These are phyloP conservation scores for Akebia trifoliata DNA, from an alignment of 164 flowering plant species.

Conservation along the genomic window DNA sequence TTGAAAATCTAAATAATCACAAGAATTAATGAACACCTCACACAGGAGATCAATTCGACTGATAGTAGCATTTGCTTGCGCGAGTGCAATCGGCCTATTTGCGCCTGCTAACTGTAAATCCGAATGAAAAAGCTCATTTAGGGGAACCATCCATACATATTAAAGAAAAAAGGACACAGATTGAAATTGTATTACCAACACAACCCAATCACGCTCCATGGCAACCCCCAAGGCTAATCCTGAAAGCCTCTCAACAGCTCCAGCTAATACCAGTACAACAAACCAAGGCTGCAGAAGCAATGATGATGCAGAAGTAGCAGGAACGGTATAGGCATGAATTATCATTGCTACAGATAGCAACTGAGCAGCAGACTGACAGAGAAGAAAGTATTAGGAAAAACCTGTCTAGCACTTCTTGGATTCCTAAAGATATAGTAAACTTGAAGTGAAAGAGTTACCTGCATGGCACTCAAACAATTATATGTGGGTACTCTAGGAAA, in stretches of 20 bases:
- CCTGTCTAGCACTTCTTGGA: not conserved
- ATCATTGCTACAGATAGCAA: conserved; percentile 85
- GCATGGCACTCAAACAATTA: conserved; percentile 64
- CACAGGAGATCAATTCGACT: conserved; percentile 88
- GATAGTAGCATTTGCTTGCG: conserved; percentile 89
- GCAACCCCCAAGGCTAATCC: conserved; percentile 93
- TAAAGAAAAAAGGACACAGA: not conserved
- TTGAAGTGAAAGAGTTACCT: conserved; percentile 42
- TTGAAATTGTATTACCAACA: conserved; percentile 48
- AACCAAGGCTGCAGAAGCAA: conserved; percentile 88
- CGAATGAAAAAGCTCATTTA: conserved; percentile 1
- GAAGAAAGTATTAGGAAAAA: conserved; percentile 3
- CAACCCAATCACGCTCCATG: conserved; percentile 98
- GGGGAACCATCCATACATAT: not conserved
- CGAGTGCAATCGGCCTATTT: conserved; percentile 88
- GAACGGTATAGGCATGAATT: conserved; percentile 60
- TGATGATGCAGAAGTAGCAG: conserved; percentile 42
- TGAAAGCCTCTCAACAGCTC: conserved; percentile 79
- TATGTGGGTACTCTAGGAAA: conserved; percentile 81
- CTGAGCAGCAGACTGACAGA: conserved; percentile 83
- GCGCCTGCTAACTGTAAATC: conserved; percentile 75
- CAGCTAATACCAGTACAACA: conserved; percentile 65
- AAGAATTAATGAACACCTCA: conserved; percentile 46
- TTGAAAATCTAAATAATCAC: conserved; percentile 1
- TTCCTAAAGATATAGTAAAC: not conserved